Base-by-base conservation (phyloP, 2,329 filamentous ascomycete genomes). In the Epichloe aotearoae region DNA sequence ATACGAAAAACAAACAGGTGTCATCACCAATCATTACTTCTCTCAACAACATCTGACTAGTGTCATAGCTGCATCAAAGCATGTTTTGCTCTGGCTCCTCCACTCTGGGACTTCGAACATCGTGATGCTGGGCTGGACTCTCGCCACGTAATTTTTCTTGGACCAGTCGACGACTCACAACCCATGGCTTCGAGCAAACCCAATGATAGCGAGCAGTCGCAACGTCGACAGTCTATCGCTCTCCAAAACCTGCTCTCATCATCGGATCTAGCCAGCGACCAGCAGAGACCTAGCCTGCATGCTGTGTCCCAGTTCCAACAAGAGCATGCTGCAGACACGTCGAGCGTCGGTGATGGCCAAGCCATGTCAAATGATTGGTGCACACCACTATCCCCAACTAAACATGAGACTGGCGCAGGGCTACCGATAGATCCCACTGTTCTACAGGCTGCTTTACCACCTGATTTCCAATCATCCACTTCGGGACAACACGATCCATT, bases 191-290 rank as follows among this genome's bases (percentile, higher is more conserved):
- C 63, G 33, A 54, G 62, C 47, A 52, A 52, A 50, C 57, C 57
- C 41, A 34, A 39, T 33, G 59, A 61, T 44, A 56, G 56, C 56
- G 56, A 58, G 53, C 53, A 58, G 50, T 52, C 52, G 47, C 59
- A 58, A 52, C 61, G 57, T 49, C 57, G 56, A 41, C 62, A 57
- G 60, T 83, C 83, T 55, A 90, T 93, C 68, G 85, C 84, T 53
- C 72, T 91, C 52, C 82, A 82, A 65, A 78, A 83, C 58, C 71
- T 86, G 37, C 62, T 65, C 50, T 55, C 56, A 34, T 49, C 58
- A 12, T 52, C 56, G 30, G 53, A 37, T 19, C 10, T 15, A 26
- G 5, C 41, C 3, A 37, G 23, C 15, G 33, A 37, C 33, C 39
- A 36, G 37, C 46, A 30, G 26, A 26, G 17, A 30, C 26, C 20